A percentile compares a stretch with the other conserved stretches of the same genome.
Conservation (phyloP, 2,329 filamentous ascomycete genomes). For the Phaeosphaeriaceae sp. region DNA sequence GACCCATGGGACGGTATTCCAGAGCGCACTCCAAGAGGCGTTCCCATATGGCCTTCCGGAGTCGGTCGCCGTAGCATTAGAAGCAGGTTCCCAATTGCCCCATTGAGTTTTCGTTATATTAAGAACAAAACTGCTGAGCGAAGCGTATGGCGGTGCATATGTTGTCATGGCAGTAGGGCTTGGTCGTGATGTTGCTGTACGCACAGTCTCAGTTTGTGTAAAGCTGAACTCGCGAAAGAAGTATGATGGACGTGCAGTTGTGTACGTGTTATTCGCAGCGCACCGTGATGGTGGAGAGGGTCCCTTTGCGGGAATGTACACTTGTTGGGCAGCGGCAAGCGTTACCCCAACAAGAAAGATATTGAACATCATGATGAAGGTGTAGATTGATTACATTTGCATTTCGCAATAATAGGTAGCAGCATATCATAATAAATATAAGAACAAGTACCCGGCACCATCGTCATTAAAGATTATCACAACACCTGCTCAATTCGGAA, state of each 20-base stretch:
- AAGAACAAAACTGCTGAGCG: constrained; percentile 44
- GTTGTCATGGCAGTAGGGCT: constrained; percentile 40
- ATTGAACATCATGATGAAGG: constrained; percentile 19
- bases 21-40: constrained; percentile 49
- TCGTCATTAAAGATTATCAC: no score
- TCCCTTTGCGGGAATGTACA: constrained; percentile 42
- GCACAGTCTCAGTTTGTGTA: constrained; percentile 49
- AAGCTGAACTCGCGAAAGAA: constrained; percentile 43
- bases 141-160: constrained; percentile 47
- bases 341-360: constrained; percentile 11
- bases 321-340: constrained; percentile 39
- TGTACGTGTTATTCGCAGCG: constrained; percentile 27
- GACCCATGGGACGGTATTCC: constrained; percentile 42
- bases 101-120: constrained; percentile 49
- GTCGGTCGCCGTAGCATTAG: constrained; percentile 45
- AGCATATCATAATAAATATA: no score
- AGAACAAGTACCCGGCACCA: no score
- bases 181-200: constrained; percentile 46
- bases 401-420: no score
- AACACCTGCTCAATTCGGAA: no score
- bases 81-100: constrained; percentile 51
- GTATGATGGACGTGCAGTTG: constrained; percentile 37
- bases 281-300: constrained; percentile 38
- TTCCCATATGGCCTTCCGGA: constrained; percentile 46
- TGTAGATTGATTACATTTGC: neutral